Percentiles rank a stretch among this genome's conserved stretches.
These are phyloP conservation scores for Penicillium occitanis DNA, from an alignment of 2,329 filamentous ascomycete genomes.

Conservation along the genomic window DNA sequence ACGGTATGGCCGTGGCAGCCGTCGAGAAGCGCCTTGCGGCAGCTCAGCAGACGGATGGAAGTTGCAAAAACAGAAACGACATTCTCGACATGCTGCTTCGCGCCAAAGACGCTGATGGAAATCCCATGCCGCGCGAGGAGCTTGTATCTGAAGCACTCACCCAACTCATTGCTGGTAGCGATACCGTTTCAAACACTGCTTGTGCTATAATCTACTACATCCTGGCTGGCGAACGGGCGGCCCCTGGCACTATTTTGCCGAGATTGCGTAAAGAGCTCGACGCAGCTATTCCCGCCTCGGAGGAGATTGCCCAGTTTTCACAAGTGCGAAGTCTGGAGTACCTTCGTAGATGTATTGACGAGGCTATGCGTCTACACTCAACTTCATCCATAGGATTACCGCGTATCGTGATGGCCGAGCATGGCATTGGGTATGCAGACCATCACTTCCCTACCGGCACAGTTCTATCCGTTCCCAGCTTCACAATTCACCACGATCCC, in stretches of 20 bases:
- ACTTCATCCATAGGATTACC: constrained; percentile 29
- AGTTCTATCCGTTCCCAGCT: constrained; percentile 42
- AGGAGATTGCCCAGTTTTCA: constrained; percentile 20
- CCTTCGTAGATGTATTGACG: constrained; percentile 33
- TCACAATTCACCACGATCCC: constrained; percentile 43
- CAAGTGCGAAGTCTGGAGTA: constrained; percentile 32
- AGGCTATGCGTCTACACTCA: constrained; percentile 34
- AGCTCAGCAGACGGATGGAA: constrained; percentile 18
- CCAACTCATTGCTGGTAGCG: constrained; percentile 37
- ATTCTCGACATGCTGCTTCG: constrained; percentile 34
- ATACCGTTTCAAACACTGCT: constrained; percentile 36
- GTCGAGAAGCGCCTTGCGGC: constrained; percentile 29
- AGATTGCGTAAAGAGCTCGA: constrained; percentile 28
- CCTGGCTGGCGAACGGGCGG: constrained; percentile 24
- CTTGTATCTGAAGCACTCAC: constrained; percentile 36
- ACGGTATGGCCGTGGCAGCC: constrained; percentile 30
- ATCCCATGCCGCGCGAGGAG: constrained; percentile 31
- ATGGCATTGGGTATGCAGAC: constrained; percentile 21
- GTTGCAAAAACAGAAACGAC: constrained; percentile 27
- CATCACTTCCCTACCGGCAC: constrained; percentile 31
- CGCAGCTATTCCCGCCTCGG: constrained; percentile 24
- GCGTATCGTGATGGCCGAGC: constrained; percentile 27
- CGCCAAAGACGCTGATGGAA: constrained; percentile 31
- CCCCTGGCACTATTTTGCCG: constrained; percentile 23
- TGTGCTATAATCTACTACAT: constrained; percentile 16